Conservation (phyloP, 2,329 filamentous ascomycete genomes). For the Calonectria multiphialidica region DNA sequence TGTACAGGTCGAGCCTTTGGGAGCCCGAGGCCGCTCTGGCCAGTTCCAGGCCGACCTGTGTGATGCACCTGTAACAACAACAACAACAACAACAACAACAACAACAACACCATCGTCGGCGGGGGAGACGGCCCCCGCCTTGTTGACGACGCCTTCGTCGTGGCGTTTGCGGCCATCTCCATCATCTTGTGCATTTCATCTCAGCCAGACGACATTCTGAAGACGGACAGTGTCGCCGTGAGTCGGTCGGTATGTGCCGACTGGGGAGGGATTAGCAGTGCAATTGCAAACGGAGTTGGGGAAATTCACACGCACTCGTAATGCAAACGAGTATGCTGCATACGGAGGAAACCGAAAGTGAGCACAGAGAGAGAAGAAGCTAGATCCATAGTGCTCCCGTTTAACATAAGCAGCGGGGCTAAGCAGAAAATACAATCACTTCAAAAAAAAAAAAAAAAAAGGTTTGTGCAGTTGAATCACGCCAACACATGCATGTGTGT, state of each 20-base stretch:
- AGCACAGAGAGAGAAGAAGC: not conserved
- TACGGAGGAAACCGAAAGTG: not conserved
- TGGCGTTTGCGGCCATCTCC: conserved; percentile 1
- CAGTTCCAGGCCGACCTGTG: not conserved
- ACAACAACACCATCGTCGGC: not conserved
- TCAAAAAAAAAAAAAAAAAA: not conserved
- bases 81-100: not conserved
- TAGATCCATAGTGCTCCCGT: not conserved
- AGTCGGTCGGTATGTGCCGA: not conserved
- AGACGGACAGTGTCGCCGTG: not conserved
- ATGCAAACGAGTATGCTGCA: not conserved
- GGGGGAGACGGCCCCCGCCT: not conserved
- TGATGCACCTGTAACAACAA: not conserved
- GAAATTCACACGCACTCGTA: not conserved
- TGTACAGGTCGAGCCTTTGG: not conserved
- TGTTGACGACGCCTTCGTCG: not conserved
- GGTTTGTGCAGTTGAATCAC: too few relatives aligned
- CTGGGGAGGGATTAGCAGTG: not conserved
- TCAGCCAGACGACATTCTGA: conserved; percentile 41
- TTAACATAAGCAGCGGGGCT: not conserved
- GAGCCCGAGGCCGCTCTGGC: not conserved
- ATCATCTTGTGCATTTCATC: conserved; percentile 39
- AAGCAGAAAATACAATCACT: not conserved
- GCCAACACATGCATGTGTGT: not conserved
- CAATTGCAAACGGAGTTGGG: not conserved